Conservation (phyloP, 352 stramenopile species). For the Phytophthora sp. region DNA sequence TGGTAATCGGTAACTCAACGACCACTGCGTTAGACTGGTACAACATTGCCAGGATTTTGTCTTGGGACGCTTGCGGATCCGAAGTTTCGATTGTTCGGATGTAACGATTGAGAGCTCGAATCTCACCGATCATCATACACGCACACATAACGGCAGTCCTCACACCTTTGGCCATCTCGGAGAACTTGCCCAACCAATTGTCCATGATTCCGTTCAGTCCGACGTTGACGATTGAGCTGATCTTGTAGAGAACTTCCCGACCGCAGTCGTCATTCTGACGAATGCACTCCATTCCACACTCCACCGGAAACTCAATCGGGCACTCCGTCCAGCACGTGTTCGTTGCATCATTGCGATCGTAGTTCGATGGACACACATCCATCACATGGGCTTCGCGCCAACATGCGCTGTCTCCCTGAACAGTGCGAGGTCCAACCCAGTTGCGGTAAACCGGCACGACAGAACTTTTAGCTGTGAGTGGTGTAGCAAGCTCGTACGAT, state of each 20-base stretch:
- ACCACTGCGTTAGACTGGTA: conserved; percentile 45
- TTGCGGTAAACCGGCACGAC: conserved; percentile 27
- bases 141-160: conserved; percentile 37
- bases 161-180: conserved; percentile 39
- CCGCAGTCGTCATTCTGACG: conserved; percentile 42
- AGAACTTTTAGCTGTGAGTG: conserved; percentile 26
- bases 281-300: conserved; percentile 43
- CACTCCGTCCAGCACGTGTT: conserved; percentile 64
- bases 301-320: conserved; percentile 38
- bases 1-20: conserved; percentile 47
- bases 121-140: conserved; percentile 27
- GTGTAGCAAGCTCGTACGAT: conserved; percentile 21
- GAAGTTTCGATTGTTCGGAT: conserved; percentile 29
- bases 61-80: conserved; percentile 31
- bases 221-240: conserved; percentile 34
- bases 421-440: conserved; percentile 38
- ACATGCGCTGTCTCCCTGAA: conserved; percentile 11
- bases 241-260: conserved; percentile 41
- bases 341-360: conserved; percentile 38
- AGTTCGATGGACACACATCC: conserved; percentile 38
- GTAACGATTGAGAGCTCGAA: conserved; percentile 35
- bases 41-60: conserved; percentile 40
- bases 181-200: conserved; percentile 51
- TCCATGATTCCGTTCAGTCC: conserved; percentile 45
- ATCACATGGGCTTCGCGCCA: conserved; percentile 36